Base-by-base conservation (phyloP, 345 rosid species). In the Atalantia buxifolia region DNA sequence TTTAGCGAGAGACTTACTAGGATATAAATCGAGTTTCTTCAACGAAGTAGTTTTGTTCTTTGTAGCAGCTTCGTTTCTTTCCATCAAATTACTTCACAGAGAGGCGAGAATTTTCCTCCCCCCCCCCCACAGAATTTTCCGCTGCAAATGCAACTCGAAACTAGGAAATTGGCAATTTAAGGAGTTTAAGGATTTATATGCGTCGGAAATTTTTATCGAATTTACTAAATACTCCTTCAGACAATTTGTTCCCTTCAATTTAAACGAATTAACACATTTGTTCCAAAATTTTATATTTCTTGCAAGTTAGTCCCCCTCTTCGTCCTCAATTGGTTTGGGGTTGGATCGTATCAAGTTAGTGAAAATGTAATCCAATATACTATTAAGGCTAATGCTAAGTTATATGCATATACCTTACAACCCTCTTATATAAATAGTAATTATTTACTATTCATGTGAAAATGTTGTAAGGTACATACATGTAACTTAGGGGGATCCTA, bases 21-120 rank as follows among this genome's bases (percentile, higher is more conserved):
- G 57, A 78, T 77, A 84, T 80, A 87, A 79, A 75, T 86, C 85
- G n/a, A 87, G 89, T 59, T 84, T 83, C 83, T 83, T 85, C 57
- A 88, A 64, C 18, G 89, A 87, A 57, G 36, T n/a, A n/a, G 83
- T 22, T 7, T 87, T 59, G 56, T 81, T 76, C 36, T 77, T 64
- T 36, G 71, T 69, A 30, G 87, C 63, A 35, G 87, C 75, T 75
- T 81, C 83, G 42, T 69, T 71, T 9, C 76, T 79, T 79, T 88
- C 93, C 94, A 93, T 92, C 73, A 72, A 56, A 77, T n/a, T 14
- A 53, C 22, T 53, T 53, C n/a, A 53, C 57, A 53, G 57, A 18
- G 57, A 18, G 22, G 57, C 5, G 21, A 16, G 0, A 5, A 4
- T 50, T 50, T 50, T 8, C 18, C 5, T 18, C 0, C 6, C 0